Evolutionary conservation across 371 early-diverging fungal genomes (phyloP).

Genomic region (Sporodiniella umbellata): DNA sequence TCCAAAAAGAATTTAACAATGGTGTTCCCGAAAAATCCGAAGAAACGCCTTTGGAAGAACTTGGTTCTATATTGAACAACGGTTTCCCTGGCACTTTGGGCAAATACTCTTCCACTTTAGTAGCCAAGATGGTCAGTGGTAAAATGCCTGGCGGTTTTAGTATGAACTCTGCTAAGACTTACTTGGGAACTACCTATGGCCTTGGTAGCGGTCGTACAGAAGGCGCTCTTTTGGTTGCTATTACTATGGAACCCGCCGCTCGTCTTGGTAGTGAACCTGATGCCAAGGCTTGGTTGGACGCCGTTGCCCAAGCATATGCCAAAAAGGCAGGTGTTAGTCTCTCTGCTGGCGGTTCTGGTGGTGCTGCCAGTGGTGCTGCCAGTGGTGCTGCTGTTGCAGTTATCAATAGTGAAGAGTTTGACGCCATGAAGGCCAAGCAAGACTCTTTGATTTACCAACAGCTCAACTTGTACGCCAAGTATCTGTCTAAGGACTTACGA

Average conservation of each 20-base stretch:
- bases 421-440: conserved; percentile 79
- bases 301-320: conserved; percentile 78
- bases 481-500: conserved; percentile 84
- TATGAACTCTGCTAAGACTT: conserved; percentile 73
- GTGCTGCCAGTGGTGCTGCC: conserved; percentile 57
- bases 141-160: conserved; percentile 97
- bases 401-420: conserved; percentile 89
- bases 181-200: conserved; percentile 72
- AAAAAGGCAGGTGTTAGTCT: conserved; percentile 76
- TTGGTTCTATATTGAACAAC: conserved; percentile 67
- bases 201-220: conserved; percentile 87
- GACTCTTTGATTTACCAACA: conserved; percentile 80
- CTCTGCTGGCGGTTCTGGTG: conserved; percentile 54
- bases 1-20: conserved; percentile 90
- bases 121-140: conserved; percentile 80
- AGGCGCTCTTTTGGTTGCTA: conserved; percentile 76
- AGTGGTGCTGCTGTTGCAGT: conserved; percentile 65
- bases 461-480: conserved; percentile 84
- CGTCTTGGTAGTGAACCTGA: conserved; percentile 82
- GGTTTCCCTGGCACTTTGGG: conserved; percentile 74
- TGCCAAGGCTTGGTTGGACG: conserved; percentile 87
- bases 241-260: conserved; percentile 84
- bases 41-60: conserved; percentile 85
- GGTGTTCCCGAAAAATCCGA: conserved; percentile 90
- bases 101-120: conserved; percentile 75